A percentile compares a stretch with the other conserved stretches of the same genome.
Evolutionary conservation across 495 filamentous ascomycete genomes (phyloP).

Genomic region (Podospora conica): DNA sequence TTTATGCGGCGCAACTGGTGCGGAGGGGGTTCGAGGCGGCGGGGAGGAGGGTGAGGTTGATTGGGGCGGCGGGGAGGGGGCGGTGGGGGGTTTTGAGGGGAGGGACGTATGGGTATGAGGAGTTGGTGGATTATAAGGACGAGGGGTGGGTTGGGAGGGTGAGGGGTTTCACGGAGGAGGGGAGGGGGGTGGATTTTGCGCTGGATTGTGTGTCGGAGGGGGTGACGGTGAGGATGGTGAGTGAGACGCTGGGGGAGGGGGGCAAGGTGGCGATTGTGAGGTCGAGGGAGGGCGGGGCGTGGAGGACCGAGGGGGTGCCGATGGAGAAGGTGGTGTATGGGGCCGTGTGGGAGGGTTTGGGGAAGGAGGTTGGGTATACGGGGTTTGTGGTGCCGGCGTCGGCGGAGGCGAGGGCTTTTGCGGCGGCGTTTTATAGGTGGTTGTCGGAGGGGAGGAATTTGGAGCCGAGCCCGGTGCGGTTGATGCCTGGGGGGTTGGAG

Average conservation of each 20-base stretch:
- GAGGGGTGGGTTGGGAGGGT: conserved; percentile 47
- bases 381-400: conserved; percentile 7
- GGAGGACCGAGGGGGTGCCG: conserved; percentile 20
- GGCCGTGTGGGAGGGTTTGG: conserved; percentile 40
- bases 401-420: conserved; percentile 24
- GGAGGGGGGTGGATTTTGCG: conserved; percentile 23
- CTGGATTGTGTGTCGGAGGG: conserved; percentile 41
- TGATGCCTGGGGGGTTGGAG: conserved; percentile 38
- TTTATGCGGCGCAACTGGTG: conserved; percentile 37
- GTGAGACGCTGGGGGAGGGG: conserved; percentile 4
- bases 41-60: conserved; percentile 18
- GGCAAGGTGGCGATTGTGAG: conserved; percentile 30
- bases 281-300: conserved; percentile 26
- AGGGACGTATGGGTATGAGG: conserved; percentile 38
- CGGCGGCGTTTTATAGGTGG: conserved; percentile 32
- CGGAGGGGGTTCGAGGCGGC: conserved; percentile 11
- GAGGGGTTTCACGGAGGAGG: conserved; percentile 24
- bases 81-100: conserved; percentile 20
- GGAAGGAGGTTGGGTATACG: conserved; percentile 31
- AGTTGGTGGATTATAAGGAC: conserved; percentile 53
- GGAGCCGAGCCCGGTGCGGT: conserved; percentile 27
- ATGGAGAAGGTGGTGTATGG: conserved; percentile 30
- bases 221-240: conserved; percentile 16
- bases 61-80: conserved; percentile 30
- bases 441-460: conserved; percentile 19